Percentiles rank a stretch among this genome's conserved stretches.
phyloP scores from a whole-genome alignment of 2,329 filamentous ascomycete species.

The Sporothrix protearum region DNA sequence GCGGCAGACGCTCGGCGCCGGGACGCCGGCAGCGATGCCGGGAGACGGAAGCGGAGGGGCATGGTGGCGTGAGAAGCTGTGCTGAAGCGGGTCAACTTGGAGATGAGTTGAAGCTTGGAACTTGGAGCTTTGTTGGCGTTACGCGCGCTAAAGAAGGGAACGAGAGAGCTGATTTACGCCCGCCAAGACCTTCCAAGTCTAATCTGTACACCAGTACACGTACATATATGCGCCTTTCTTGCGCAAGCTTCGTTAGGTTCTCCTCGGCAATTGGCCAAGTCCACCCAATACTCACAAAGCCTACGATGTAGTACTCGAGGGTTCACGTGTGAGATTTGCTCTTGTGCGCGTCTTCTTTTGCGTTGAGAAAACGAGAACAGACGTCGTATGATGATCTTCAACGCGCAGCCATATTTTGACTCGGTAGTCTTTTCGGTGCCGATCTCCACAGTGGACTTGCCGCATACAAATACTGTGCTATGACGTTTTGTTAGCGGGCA shows the following conservation, averaged over 20 bases:
- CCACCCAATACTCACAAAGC: too few relatives aligned
- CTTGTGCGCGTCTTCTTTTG: too few relatives aligned
- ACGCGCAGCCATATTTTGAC: neutral
- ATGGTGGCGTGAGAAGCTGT: neutral
- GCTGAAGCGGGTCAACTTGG: neutral
- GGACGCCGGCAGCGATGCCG: neutral
- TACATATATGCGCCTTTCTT: neutral
- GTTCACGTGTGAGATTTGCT: too few relatives aligned
- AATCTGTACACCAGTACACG: neutral
- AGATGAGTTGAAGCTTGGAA: neutral
- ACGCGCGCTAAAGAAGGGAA: neutral
- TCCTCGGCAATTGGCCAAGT: too few relatives aligned
- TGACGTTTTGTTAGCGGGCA: neutral
- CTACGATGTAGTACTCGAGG: too few relatives aligned
- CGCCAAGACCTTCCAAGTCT: conserved; percentile 14
- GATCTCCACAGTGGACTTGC: neutral
- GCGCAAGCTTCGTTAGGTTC: too few relatives aligned
- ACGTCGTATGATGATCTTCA: conserved; percentile 1
- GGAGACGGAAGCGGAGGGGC: conserved; percentile 9
- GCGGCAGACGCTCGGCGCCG: neutral
- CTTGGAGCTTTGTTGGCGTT: neutral
- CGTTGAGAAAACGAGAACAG: neutral
- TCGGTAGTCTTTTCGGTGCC: neutral
- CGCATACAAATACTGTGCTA: neutral
- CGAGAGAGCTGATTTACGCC: neutral